Percentiles rank a stretch among this genome's conserved stretches.
phyloP scores from a whole-genome alignment of 495 filamentous ascomycete species.

The Talaromyces ruber region DNA sequence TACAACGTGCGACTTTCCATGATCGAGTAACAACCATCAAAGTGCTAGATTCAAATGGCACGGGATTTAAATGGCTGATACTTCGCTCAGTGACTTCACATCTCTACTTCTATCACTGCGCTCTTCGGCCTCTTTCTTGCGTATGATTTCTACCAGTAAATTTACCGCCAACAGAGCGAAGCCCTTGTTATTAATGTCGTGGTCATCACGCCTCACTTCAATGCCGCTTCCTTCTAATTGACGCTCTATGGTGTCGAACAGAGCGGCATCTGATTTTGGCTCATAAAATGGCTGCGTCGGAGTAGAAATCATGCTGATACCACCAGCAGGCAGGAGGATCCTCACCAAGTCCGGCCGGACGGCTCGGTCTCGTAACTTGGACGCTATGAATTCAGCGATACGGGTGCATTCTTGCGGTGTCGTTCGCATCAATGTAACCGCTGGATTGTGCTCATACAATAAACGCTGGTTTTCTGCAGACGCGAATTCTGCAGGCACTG shows the following conservation, averaged over 20 bases:
- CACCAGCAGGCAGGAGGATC: constrained; percentile 49
- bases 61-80: not conserved
- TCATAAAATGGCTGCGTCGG: constrained; percentile 32
- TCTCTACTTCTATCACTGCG: not conserved
- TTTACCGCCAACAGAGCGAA: constrained; percentile 26
- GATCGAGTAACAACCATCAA: not conserved
- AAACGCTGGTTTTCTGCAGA: constrained; percentile 21
- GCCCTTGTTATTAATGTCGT: constrained; percentile 36
- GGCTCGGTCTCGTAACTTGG: constrained; percentile 35
- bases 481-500: constrained; percentile 40
- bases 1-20: not conserved
- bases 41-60: not conserved
- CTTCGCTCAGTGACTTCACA: not conserved
- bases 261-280: constrained; percentile 30
- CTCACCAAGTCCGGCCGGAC: constrained; percentile 28
- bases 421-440: constrained; percentile 57
- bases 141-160: constrained; percentile 13
- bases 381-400: constrained; percentile 44
- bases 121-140: not conserved
- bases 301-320: constrained; percentile 35
- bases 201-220: constrained; percentile 20
- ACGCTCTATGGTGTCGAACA: constrained; percentile 36
- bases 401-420: constrained; percentile 40
- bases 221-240: constrained; percentile 30
- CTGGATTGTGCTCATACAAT: constrained; percentile 56